Evolutionary conservation across 768 basidiomycete species (phyloP).

Genomic region (Tephrocybe sp.): DNA sequence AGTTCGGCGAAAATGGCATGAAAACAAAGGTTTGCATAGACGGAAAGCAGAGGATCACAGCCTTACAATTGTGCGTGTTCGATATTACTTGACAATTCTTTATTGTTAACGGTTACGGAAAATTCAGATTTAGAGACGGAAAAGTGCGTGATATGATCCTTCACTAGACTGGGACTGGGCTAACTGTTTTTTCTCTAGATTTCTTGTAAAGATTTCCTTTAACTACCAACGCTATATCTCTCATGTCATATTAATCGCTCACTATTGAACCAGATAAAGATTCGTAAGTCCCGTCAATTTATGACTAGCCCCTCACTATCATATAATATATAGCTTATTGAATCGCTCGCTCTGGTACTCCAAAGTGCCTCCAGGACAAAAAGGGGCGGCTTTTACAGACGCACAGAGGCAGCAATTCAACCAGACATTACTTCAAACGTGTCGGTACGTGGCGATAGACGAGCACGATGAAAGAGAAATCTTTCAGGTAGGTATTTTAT

Average conservation of each 20-base stretch:
- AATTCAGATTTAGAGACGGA: constrained; percentile 52
- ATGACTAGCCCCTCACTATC: neutral
- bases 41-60: constrained; percentile 73
- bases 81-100: neutral
- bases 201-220: constrained; percentile 25
- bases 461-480: constrained; percentile 64
- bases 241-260: constrained; percentile 11
- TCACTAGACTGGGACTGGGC: constrained; percentile 1
- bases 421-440: constrained; percentile 47
- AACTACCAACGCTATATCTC: neutral
- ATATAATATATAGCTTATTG: constrained; percentile 15
- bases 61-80: constrained; percentile 52
- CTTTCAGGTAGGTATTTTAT: constrained; percentile 47
- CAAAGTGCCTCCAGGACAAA: constrained; percentile 16
- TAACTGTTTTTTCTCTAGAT: constrained; percentile 4
- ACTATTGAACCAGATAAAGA: constrained; percentile 14
- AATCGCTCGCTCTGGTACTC: constrained; percentile 25
- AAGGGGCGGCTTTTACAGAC: constrained; percentile 18
- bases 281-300: constrained; percentile 20
- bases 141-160: constrained; percentile 39
- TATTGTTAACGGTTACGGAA: neutral
- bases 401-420: constrained; percentile 32
- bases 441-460: constrained; percentile 50
- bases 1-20: constrained; percentile 35
- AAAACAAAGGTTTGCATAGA: constrained; percentile 61